Conservation (phyloP, 2,329 filamentous ascomycete species). For the Paraphaeosphaeria sporulosa region DNA sequence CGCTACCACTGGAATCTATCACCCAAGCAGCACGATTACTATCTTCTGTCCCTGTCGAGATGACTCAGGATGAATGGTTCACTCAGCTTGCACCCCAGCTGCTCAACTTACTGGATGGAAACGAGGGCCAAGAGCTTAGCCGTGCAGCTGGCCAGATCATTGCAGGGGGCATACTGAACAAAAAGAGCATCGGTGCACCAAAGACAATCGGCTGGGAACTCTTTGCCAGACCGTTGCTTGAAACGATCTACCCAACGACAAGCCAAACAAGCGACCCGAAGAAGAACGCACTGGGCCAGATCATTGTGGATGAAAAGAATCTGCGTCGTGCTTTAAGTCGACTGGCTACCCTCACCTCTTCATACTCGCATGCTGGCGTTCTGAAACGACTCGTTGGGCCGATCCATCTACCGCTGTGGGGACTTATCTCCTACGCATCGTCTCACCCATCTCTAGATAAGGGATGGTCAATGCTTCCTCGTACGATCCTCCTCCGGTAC, state of each 20-base stretch:
- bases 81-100: constrained; percentile 67
- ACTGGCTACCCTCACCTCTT: constrained; percentile 64
- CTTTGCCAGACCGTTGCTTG: constrained; percentile 67
- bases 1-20: constrained; percentile 73
- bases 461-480: constrained; percentile 34
- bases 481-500: constrained; percentile 51
- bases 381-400: constrained; percentile 68
- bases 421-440: constrained; percentile 62
- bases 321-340: constrained; percentile 63
- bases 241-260: constrained; percentile 57
- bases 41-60: constrained; percentile 64
- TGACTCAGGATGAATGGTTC: constrained; percentile 67
- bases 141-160: constrained; percentile 69
- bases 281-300: constrained; percentile 57
- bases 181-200: constrained; percentile 69
- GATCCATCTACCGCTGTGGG: constrained; percentile 69
- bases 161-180: constrained; percentile 71
- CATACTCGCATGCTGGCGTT: constrained; percentile 72
- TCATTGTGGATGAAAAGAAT: constrained; percentile 58
- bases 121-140: constrained; percentile 64
- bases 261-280: constrained; percentile 39
- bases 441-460: constrained; percentile 36
- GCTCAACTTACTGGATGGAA: constrained; percentile 67
- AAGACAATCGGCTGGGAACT: constrained; percentile 67
- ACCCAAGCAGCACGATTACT: constrained; percentile 69